A percentile compares a stretch with the other conserved stretches of the same genome.
These are phyloP conservation scores for Flueggea neowawraea DNA, from an alignment of 441 rosid genomes.

Conservation along the genomic window DNA sequence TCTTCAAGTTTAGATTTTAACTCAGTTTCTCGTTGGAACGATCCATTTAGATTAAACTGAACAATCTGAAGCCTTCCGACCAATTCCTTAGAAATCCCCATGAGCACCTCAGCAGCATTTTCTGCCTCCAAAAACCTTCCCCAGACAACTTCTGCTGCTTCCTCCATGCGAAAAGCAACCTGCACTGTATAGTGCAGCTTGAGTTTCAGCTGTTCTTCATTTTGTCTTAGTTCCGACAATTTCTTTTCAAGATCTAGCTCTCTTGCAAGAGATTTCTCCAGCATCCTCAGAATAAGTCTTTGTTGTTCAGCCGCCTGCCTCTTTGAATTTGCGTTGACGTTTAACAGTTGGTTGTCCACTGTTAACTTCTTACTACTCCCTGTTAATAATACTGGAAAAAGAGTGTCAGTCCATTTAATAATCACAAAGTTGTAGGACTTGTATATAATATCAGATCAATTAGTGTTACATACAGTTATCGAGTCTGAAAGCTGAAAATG, in stretches of 20 bases:
- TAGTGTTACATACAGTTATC: slow-evolving; percentile 51
- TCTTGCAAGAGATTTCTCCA: slow-evolving; percentile 76
- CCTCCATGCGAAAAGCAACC: slow-evolving; percentile 87
- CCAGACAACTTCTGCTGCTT: slow-evolving; percentile 89
- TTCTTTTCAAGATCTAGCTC: slow-evolving; percentile 82
- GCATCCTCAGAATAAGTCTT: slow-evolving; percentile 56
- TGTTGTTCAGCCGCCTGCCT: slow-evolving; percentile 51
- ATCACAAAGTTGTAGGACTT: too few relatives aligned
- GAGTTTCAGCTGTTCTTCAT: slow-evolving; percentile 72
- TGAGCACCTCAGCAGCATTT: slow-evolving; percentile 79
- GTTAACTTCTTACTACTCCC: slow-evolving; percentile 51
- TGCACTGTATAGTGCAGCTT: slow-evolving; percentile 77
- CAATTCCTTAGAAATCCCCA: slow-evolving; percentile 83
- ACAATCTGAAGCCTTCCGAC: slow-evolving; percentile 59
- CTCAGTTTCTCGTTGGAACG: slow-evolving; percentile 60
- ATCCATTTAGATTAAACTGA: slow-evolving; percentile 66
- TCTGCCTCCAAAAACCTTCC: slow-evolving; percentile 95
- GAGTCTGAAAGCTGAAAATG: slow-evolving; percentile 49
- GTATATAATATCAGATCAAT: slow-evolving; percentile 2
- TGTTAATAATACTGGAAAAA: slow-evolving; percentile 21
- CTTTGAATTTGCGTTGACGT: slow-evolving; percentile 32
- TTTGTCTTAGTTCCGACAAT: slow-evolving; percentile 46
- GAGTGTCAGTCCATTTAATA: too few relatives aligned
- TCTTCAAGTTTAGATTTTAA: slow-evolving; percentile 48
- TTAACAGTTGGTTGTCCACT: slow-evolving; percentile 27